These are phyloP conservation scores for Cryphonectria naterciae DNA, from an alignment of 2,329 filamentous ascomycete genomes.

Conservation along the genomic window DNA sequence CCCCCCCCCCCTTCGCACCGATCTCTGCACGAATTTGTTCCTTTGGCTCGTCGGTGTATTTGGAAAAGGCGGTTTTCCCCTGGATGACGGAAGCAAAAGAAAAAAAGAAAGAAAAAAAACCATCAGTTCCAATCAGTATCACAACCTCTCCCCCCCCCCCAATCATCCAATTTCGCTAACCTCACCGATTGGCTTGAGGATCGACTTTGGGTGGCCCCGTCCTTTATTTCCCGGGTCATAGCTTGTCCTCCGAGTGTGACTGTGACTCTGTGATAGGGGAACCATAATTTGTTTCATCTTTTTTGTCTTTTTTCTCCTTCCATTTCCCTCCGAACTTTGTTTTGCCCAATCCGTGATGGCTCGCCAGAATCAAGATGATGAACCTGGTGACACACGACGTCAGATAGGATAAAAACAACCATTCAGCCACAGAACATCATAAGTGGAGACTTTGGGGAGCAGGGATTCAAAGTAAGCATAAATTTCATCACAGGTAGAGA, in stretches of 20 bases:
- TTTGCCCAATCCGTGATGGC: not conserved
- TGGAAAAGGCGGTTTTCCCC: not conserved
- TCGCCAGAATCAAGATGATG: not conserved
- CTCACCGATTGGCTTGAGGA: constrained; percentile 14
- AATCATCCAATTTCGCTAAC: constrained; percentile 1
- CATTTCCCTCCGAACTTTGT: not conserved
- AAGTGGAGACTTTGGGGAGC: not conserved
- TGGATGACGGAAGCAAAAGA: not conserved
- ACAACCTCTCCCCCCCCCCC: no score
- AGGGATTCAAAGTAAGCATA: not conserved
- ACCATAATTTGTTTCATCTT: constrained; percentile 16
- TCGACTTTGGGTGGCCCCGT: not conserved
- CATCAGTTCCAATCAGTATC: no score
- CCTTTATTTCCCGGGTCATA: not conserved
- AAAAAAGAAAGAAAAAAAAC: no score
- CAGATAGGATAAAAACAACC: not conserved
- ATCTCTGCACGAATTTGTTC: not conserved
- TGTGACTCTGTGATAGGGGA: not conserved
- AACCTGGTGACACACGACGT: not conserved
- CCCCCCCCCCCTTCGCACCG: not conserved
- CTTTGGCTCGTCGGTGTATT: not conserved
- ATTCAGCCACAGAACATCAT: not conserved
- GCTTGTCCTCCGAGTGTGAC: not conserved
- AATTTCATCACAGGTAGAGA: not conserved
- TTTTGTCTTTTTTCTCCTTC: not conserved